Conservation (phyloP, 208 protist species). For the Angomonas ambiguus region DNA sequence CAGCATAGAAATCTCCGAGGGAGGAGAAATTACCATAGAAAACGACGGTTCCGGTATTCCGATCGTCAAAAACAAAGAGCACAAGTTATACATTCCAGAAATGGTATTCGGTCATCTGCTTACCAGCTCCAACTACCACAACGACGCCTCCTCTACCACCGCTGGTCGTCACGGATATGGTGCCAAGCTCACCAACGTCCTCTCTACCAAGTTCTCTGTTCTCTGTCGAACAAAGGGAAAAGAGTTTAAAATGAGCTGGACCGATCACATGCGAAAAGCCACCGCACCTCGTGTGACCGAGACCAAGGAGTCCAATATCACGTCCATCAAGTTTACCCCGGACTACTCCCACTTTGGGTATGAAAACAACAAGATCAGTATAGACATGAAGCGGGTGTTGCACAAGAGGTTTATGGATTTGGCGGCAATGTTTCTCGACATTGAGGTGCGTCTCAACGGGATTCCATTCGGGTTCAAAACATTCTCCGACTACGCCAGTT, state of each 20-base stretch:
- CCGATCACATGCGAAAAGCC: conserved; percentile 96
- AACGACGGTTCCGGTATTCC: conserved; percentile 96
- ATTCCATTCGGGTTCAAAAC: conserved; percentile 87
- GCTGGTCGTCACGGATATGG: conserved; percentile 97
- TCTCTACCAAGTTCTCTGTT: conserved; percentile 96
- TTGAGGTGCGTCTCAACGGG: conserved; percentile 96
- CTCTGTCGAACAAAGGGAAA: conserved; percentile 82
- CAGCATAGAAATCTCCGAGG: conserved; percentile 86
- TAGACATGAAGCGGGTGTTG: conserved; percentile 85
- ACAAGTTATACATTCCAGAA: conserved; percentile 95
- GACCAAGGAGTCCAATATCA: conserved; percentile 67
- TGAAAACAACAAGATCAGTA: conserved; percentile 56
- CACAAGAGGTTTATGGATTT: conserved; percentile 92
- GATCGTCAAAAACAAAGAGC: conserved; percentile 87
- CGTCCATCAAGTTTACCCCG: conserved; percentile 83
- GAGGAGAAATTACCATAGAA: conserved; percentile 87
- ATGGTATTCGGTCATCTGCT: conserved; percentile 97
- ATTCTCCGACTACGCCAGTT: conserved; percentile 96
- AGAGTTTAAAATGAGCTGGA: conserved; percentile 94
- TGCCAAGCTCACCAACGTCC: conserved; percentile 99
- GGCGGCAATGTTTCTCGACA: conserved; percentile 84
- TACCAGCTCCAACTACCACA: conserved; percentile 97
- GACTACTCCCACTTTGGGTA: conserved; percentile 87
- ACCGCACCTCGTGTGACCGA: conserved; percentile 86
- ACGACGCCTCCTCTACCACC: conserved; percentile 85